Conservation (phyloP, 768 basidiomycete species). For the Leccinum variicolor region DNA sequence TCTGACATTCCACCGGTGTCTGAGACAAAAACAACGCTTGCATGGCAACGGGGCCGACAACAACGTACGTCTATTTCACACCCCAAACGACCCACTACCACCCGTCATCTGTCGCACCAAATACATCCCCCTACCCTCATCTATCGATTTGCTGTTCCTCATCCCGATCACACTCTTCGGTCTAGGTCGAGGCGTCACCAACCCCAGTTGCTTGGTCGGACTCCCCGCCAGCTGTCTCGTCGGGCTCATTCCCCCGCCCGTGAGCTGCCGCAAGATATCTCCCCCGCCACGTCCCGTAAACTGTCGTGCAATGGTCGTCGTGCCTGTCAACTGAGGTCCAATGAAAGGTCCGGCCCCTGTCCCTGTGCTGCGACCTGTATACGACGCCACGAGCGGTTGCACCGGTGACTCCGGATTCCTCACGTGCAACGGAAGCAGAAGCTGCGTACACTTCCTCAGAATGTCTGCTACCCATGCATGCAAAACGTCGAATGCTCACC, state of each 20-base stretch:
- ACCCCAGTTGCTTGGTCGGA: conserved; percentile 67
- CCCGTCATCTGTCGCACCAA: conserved; percentile 80
- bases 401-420: conserved; percentile 53
- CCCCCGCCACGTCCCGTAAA: conserved; percentile 60
- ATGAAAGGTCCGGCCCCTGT: conserved; percentile 30
- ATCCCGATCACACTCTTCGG: conserved; percentile 80
- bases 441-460: conserved; percentile 34
- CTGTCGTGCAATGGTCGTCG: conserved; percentile 70
- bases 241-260: conserved; percentile 64
- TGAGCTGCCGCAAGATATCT: conserved; percentile 51
- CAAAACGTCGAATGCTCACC: conserved; percentile 40
- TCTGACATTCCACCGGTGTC: not conserved
- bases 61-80: conserved; percentile 15
- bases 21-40: conserved; percentile 1
- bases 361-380: conserved; percentile 38
- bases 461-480: not conserved
- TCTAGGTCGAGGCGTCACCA: conserved; percentile 45
- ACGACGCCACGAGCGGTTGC: conserved; percentile 43
- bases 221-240: conserved; percentile 62
- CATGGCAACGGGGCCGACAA: conserved; percentile 19
- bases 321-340: conserved; percentile 60
- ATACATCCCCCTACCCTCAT: conserved; percentile 69
- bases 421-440: conserved; percentile 49
- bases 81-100: conserved; percentile 27
- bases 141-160: conserved; percentile 56